Evolutionary conservation across 768 basidiomycete genomes (phyloP), one percentile per base, ranked within the genome.

Genomic region (Pleurotus eryngii): DNA sequence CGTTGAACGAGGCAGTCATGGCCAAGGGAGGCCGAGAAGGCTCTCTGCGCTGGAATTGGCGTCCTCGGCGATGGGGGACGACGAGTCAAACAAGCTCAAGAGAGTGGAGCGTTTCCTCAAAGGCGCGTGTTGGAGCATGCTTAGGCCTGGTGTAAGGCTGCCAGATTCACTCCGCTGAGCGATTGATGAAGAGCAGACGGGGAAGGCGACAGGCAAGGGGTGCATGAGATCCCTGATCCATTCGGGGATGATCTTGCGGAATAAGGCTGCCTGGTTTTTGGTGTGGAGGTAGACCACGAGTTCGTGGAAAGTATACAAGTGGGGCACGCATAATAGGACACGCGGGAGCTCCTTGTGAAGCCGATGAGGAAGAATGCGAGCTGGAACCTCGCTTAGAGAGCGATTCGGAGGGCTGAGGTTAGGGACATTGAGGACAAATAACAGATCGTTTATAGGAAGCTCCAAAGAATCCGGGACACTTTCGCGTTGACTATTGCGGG

Each of bases 261-360:
- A 72, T n/a, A 77, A 49, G 42, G 69, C 70, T 6, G 68, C 72
- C 56, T 72, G 72, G 54, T 77, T 73, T 58, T 67, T 67, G 3
- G 73, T 76, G 59, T 77, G 76, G 2, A 77, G 55, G 54, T 71
- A 77, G 9, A 72, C 63, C 39, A 77, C 61, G 39, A 74, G 57
- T 49, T 71, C 72, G 2, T 64, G 65, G 62, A 75, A 72, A 7
- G 72, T 72, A 35, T 69, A 63, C 22, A 75, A 57, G 49, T 72
- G 65, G 0, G 74, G 74, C 6, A 74, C 71, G 8, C 54, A 58
- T 61, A 76, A 48, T 5, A 70, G 46, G 1, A 72, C 71, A 4
- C 67, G 64, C 1, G 73, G 70, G 5, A 77, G 67, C 49, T 72
- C 71, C 26, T 72, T 67, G 48, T 69, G 70, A 11, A 70, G 63